Conservation (phyloP, 345 rosid genomes). For the Bretschneidera sinensis region DNA sequence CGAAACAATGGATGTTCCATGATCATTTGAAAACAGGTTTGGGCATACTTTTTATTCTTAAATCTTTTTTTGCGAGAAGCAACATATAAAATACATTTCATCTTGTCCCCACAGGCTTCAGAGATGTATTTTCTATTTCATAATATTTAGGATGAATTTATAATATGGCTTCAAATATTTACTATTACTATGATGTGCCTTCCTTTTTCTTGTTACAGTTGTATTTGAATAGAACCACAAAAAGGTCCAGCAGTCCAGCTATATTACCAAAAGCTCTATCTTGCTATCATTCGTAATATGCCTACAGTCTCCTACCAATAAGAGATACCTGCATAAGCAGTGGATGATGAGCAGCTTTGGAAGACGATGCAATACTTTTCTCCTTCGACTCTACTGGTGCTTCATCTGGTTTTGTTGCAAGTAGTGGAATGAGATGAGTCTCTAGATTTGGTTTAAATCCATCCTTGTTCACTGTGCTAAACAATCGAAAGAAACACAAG, state of each 20-base stretch:
- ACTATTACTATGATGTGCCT: not conserved
- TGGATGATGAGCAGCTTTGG: conserved; percentile 72
- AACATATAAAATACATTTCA: too few species aligned
- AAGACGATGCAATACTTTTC: conserved; percentile 31
- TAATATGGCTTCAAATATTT: too few species aligned
- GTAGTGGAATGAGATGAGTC: conserved; percentile 76
- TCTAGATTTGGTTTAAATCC: conserved; percentile 95
- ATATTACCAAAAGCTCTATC: not conserved
- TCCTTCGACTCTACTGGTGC: conserved; percentile 42
- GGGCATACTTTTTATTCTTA: not conserved
- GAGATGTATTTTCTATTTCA: too few species aligned
- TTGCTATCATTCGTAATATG: not conserved
- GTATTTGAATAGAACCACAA: not conserved
- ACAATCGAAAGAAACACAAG: conserved; percentile 28
- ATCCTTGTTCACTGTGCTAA: conserved; percentile 82
- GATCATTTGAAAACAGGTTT: not conserved
- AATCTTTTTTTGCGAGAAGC: not conserved
- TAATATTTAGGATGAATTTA: too few species aligned
- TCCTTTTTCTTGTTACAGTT: not conserved
- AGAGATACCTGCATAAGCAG: conserved; percentile 74
- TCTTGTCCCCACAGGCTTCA: too few species aligned
- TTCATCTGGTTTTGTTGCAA: conserved; percentile 62
- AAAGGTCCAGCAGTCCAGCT: not conserved
- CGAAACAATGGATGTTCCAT: not conserved
- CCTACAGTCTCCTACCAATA: conserved; percentile 5